These are phyloP conservation scores for Euphorbia peplus DNA, from an alignment of 345 rosid genomes.

Conservation along the genomic window DNA sequence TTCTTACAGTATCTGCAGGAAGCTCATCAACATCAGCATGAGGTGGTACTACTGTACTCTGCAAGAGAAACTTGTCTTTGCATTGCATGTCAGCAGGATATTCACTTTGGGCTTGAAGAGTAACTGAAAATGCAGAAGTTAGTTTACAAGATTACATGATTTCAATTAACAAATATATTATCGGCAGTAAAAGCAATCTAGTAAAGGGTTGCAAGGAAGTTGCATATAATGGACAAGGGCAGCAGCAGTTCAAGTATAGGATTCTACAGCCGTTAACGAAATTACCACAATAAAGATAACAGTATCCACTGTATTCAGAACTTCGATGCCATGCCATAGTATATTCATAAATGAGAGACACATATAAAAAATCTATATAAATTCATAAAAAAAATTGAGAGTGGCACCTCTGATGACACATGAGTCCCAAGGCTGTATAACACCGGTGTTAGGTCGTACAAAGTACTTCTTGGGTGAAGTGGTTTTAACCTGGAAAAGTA, in stretches of 20 bases:
- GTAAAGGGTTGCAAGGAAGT: neutral
- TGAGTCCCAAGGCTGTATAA: conserved; percentile 77
- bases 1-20: conserved; percentile 74
- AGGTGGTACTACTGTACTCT: conserved; percentile 71
- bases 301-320: neutral
- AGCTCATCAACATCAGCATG: conserved; percentile 82
- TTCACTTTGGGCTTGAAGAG: conserved; percentile 85
- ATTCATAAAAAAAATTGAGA: conserved; percentile 5
- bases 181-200: conserved; percentile 1
- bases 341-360: neutral
- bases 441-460: conserved; percentile 91
- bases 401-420: conserved; percentile 62
- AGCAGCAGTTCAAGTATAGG: neutral
- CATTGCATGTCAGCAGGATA: conserved; percentile 86
- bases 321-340: neutral
- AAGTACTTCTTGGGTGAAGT: conserved; percentile 97
- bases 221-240: neutral
- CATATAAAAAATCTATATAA: neutral
- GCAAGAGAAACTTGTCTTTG: conserved; percentile 95
- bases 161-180: neutral
- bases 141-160: conserved; percentile 1
- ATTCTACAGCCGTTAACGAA: neutral
- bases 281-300: neutral
- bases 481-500: conserved; percentile 70
- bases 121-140: conserved; percentile 48